Percentiles rank a stretch among this genome's conserved stretches.
These are phyloP conservation scores for Piloderma croceum DNA, from an alignment of 768 basidiomycete species.

Conservation along the genomic window DNA sequence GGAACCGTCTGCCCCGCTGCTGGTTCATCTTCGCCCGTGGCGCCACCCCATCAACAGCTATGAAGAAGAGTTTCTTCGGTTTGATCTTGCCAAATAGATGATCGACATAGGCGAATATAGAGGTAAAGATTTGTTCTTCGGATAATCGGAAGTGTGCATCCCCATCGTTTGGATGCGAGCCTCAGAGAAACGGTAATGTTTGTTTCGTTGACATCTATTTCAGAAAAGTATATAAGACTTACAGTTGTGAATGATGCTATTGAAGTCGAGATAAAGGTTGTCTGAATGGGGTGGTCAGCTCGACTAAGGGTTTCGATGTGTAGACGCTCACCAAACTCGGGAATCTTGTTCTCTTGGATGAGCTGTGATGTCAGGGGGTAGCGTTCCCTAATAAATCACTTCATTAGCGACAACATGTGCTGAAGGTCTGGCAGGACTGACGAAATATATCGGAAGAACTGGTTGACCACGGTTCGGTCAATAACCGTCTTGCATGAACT, in stretches of 20 bases:
- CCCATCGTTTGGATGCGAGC: conserved; percentile 96
- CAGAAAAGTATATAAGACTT: conserved; percentile 2
- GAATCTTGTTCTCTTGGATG: conserved; percentile 97
- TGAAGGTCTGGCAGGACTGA: conserved; percentile 38
- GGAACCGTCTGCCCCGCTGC: conserved; percentile 88
- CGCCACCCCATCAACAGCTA: conserved; percentile 97
- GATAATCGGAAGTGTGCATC: conserved; percentile 94
- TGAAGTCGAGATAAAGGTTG: conserved; percentile 92
- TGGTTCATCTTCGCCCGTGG: conserved; percentile 99
- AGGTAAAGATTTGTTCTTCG: conserved; percentile 96
- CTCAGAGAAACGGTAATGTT: conserved; percentile 19
- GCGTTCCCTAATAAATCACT: conserved; percentile 59
- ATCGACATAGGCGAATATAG: conserved; percentile 96
- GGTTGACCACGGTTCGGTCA: conserved; percentile 10
- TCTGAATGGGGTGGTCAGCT: conserved; percentile 37
- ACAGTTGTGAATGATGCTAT: conserved; percentile 88
- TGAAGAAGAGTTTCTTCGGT: conserved; percentile 95
- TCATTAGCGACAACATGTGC: not conserved
- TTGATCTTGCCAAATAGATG: conserved; percentile 96
- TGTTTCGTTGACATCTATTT: not conserved
- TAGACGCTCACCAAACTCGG: conserved; percentile 76
- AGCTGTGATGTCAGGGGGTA: conserved; percentile 98
- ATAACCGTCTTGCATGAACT: not conserved
- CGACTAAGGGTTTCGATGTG: not conserved
- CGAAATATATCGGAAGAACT: conserved; percentile 99